Conservation (phyloP, 768 basidiomycete species). For the Boletus huronensis region DNA sequence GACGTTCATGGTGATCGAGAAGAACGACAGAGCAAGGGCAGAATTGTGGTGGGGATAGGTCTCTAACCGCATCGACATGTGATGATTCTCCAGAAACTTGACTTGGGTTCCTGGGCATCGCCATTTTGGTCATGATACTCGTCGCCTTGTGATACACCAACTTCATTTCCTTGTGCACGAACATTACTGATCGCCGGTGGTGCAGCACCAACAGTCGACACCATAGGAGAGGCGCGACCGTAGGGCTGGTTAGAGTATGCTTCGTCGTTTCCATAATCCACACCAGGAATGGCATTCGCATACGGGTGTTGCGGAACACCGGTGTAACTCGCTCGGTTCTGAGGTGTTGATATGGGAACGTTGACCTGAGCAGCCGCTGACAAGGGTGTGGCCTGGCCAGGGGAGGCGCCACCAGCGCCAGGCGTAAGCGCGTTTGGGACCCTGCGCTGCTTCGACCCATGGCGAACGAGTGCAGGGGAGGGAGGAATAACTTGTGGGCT, state of each 20-base stretch:
- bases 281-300: constrained; percentile 55
- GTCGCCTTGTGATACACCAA: constrained; percentile 59
- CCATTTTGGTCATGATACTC: constrained; percentile 56
- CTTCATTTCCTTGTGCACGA: constrained; percentile 66
- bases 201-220: constrained; percentile 61
- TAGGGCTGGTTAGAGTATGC: constrained; percentile 59
- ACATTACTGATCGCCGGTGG: constrained; percentile 72
- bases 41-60: constrained; percentile 8
- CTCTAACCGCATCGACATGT: constrained; percentile 73
- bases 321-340: constrained; percentile 43
- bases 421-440: constrained; percentile 58
- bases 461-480: constrained; percentile 75
- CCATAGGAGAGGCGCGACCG: constrained; percentile 81
- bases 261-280: constrained; percentile 62
- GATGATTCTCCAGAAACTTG: constrained; percentile 61
- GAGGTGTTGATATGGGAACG: constrained; percentile 58
- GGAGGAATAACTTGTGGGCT: constrained; percentile 59
- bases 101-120: constrained; percentile 50
- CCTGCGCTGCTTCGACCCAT: constrained; percentile 70
- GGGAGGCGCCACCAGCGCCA: constrained; percentile 41
- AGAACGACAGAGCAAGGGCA: constrained; percentile 17
- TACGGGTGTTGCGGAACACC: constrained; percentile 62
- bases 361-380: constrained; percentile 74
- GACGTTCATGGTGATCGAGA: constrained; percentile 27
- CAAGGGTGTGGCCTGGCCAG: constrained; percentile 64